Base-by-base conservation (phyloP, 805 yeast genomes). In the Metschnikowia similis region DNA sequence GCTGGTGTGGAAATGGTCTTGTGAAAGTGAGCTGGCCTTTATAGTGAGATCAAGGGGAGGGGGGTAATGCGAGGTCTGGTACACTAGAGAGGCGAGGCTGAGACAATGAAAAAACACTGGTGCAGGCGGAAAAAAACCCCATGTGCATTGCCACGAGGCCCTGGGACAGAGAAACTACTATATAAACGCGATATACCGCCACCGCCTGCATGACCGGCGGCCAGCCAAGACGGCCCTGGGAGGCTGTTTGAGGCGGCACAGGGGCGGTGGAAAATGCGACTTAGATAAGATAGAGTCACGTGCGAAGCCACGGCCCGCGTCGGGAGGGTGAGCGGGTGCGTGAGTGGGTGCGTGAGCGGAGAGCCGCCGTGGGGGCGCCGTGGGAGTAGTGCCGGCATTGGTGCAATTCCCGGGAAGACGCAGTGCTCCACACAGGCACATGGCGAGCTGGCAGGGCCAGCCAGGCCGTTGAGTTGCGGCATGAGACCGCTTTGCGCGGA, bases 241-340 rank as follows among this genome's bases (percentile, higher is more conserved):
- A 7, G 37, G 37, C 36, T 13, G 36, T 17, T 37, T 37, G 40
- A 16, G 45, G 36, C 17, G 16, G n/a, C 21, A 2, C 26, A 13
- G 17, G 10, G 38, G 13, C 26, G 16, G 11, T 26, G 8, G 27
- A 41, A 27, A 32, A 32, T 21, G 45, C 45, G 45, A 35, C 46
- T 45, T 38, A 45, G 59, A 56, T 56, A 56, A 56, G 59, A 56
- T 56, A 56, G 54, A 54, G 57, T 53, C 59, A 56, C 54, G 59
- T 56, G 58, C 41, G 34, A 27, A 31, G 31, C 13, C 26, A 10
- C 3, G 34, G n/a, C 34, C 34, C 34, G 34, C 34, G 34, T 10
- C 34, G 13, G 10, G 34, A 10, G 34, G n/a, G 13, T 21, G 4
- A 21, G 21, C 13, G 13, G 8, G 34, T 31, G 34, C 34, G 13